Conservation (phyloP, 768 basidiomycete species). For the Boletus sp. region DNA sequence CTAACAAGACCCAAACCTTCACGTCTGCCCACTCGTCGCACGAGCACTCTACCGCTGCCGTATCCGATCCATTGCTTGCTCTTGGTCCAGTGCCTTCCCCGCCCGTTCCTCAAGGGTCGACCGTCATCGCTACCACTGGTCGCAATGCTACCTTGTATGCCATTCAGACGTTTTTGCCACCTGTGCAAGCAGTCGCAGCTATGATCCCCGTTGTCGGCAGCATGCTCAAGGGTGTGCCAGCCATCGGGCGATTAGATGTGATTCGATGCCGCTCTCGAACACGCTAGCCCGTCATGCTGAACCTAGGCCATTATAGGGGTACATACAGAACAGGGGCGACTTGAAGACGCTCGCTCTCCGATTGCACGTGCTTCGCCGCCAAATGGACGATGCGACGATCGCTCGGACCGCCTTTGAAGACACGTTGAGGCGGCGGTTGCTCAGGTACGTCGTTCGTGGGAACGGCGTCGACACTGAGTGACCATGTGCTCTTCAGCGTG, state of each 20-base stretch:
- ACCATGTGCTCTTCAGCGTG: neutral
- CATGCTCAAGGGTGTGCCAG: neutral
- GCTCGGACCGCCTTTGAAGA: neutral
- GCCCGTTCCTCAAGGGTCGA: neutral
- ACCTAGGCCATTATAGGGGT: neutral
- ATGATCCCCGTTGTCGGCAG: neutral
- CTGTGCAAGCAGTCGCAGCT: neutral
- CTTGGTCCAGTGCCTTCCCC: neutral
- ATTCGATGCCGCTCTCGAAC: neutral
- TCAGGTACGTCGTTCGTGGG: neutral
- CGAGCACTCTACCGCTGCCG: too few relatives aligned
- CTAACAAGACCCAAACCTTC: too few relatives aligned
- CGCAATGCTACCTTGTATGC: neutral
- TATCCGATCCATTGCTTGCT: neutral
- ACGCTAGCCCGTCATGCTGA: too few relatives aligned
- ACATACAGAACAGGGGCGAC: constrained; percentile 7
- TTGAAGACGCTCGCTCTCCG: neutral
- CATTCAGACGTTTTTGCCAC: constrained; percentile 4
- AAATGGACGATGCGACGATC: neutral
- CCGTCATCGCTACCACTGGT: neutral
- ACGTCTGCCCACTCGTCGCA: too few relatives aligned
- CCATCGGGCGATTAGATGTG: constrained; percentile 3
- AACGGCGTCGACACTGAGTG: too few relatives aligned
- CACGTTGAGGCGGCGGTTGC: neutral
- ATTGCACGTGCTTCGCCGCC: neutral